Evolutionary conservation across 768 basidiomycete genomes (phyloP).

Genomic region (Neoboletus magnificus): DNA sequence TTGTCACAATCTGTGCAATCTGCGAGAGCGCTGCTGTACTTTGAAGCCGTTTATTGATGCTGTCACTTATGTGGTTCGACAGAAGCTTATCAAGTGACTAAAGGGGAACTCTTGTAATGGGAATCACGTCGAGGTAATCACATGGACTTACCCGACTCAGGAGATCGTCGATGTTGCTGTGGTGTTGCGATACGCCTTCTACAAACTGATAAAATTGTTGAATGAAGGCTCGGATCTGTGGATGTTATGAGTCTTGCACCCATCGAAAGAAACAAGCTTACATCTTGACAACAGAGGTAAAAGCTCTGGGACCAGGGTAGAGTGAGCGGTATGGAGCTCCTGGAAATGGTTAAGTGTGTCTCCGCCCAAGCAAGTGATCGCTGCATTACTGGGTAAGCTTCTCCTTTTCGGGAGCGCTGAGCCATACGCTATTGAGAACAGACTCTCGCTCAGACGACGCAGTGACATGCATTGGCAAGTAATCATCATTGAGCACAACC

Average conservation of each 20-base stretch:
- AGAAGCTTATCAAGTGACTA: constrained; percentile 88
- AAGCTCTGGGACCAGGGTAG: constrained; percentile 97
- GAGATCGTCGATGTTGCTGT: constrained; percentile 88
- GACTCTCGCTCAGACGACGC: constrained; percentile 59
- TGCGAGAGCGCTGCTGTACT: constrained; percentile 81
- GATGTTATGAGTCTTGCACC: neutral
- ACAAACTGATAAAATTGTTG: constrained; percentile 96
- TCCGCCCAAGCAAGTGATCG: neutral
- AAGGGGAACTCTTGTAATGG: constrained; percentile 1
- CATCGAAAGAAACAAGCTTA: constrained; percentile 27
- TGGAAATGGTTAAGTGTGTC: constrained; percentile 27
- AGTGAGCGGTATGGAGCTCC: constrained; percentile 60
- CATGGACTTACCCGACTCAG: constrained; percentile 66
- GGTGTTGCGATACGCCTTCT: constrained; percentile 90
- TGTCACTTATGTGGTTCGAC: constrained; percentile 68
- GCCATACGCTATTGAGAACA: constrained; percentile 81
- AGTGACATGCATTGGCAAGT: constrained; percentile 79
- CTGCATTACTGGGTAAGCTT: constrained; percentile 49
- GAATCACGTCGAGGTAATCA: neutral
- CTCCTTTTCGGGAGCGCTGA: constrained; percentile 63
- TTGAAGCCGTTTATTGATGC: constrained; percentile 70
- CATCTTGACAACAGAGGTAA: constrained; percentile 90
- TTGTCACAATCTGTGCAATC: constrained; percentile 88
- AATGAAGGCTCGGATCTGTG: constrained; percentile 81
- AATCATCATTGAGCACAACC: constrained; percentile 86